Conservation (phyloP, 2,329 filamentous ascomycete genomes). For the Chrysoporthe puriensis region DNA sequence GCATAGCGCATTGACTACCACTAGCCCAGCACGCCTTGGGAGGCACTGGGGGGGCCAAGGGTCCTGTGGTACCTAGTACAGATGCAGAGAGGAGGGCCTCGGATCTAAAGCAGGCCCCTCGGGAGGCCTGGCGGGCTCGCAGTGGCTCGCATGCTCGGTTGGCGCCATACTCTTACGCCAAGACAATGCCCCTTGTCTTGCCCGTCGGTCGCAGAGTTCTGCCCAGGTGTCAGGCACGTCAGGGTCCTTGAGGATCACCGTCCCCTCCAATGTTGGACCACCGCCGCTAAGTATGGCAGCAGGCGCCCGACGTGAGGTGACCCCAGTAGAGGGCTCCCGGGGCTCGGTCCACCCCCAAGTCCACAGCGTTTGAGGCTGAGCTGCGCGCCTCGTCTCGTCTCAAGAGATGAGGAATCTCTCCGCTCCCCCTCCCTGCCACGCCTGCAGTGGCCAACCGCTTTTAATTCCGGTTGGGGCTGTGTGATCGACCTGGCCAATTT, state of each 20-base stretch:
- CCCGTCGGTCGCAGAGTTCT: background rate
- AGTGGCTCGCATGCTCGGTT: background rate
- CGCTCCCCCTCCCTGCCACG: background rate
- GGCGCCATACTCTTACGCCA: slow-evolving; percentile 6
- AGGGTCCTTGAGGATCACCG: too few species aligned
- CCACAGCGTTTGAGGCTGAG: slow-evolving; percentile 10
- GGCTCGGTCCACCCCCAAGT: slow-evolving; percentile 2
- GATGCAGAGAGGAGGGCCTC: background rate
- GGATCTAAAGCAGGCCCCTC: background rate
- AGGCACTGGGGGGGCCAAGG: too few species aligned
- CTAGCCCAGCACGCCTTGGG: too few species aligned
- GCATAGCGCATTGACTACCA: background rate
- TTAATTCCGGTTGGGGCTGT: slow-evolving; percentile 5
- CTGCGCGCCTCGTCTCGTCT: slow-evolving; percentile 16
- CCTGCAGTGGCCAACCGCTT: background rate
- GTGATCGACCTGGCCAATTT: slow-evolving; percentile 17
- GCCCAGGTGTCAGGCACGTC: too few species aligned
- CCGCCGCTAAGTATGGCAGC: too few species aligned
- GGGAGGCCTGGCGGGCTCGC: background rate
- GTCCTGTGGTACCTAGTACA: too few species aligned
- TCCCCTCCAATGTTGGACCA: too few species aligned
- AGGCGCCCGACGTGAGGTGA: too few species aligned
- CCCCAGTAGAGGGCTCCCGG: background rate
- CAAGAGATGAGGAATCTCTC: slow-evolving; percentile 1
- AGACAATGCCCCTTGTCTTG: background rate